phyloP scores from a whole-genome alignment of 2,329 filamentous ascomycete species.

The Colletotrichum coccodes region DNA sequence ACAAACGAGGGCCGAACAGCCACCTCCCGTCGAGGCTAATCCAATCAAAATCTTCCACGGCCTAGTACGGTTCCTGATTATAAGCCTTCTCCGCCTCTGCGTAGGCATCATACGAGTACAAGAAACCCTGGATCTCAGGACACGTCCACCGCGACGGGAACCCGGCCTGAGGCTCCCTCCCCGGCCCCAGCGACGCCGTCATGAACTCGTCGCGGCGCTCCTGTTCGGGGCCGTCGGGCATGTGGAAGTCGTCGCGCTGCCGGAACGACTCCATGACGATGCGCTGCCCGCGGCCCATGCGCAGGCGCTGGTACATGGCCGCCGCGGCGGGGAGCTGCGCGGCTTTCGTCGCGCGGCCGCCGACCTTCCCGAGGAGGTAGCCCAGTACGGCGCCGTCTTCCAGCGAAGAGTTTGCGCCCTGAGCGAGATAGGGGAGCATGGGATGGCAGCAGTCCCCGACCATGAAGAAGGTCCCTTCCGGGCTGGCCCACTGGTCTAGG shows the following conservation, averaged over 20 bases:
- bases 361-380: conserved; percentile 28
- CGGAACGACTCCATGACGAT: conserved; percentile 34
- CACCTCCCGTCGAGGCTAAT: background rate
- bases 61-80: conserved; percentile 32
- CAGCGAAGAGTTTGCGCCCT: conserved; percentile 46
- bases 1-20: too few relatives aligned
- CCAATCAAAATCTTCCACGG: background rate
- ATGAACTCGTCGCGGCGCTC: conserved; percentile 29
- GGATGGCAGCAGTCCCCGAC: conserved; percentile 57
- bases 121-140: conserved; percentile 30
- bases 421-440: conserved; percentile 59
- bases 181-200: conserved; percentile 17
- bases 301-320: conserved; percentile 33
- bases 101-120: conserved; percentile 35
- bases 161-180: conserved; percentile 11
- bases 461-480: conserved; percentile 49
- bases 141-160: conserved; percentile 36
- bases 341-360: background rate
- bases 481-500: conserved; percentile 52
- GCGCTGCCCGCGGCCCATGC: conserved; percentile 28
- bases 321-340: conserved; percentile 25
- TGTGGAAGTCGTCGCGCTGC: conserved; percentile 34
- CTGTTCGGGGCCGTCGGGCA: conserved; percentile 32
- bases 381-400: conserved; percentile 34
- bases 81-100: conserved; percentile 36